These are phyloP conservation scores for Yamadazyma membranifaciens DNA, from an alignment of 1,139 yeast genomes.

Conservation along the genomic window DNA sequence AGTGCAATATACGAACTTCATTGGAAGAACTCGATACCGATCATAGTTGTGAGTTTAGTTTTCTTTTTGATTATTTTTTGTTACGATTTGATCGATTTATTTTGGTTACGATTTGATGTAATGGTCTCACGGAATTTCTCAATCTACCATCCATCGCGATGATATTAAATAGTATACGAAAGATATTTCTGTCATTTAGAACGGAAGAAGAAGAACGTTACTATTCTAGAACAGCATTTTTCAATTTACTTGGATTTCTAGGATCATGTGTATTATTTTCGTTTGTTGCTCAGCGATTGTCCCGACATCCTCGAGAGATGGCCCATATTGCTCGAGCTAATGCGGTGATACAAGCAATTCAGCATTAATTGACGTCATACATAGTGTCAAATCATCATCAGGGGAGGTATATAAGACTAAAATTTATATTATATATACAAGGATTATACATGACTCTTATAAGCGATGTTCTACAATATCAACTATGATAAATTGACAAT, in stretches of 20 bases:
- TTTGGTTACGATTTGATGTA: too few relatives aligned
- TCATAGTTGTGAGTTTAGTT: conserved; percentile 56
- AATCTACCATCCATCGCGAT: conserved; percentile 20
- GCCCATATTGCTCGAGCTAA: conserved; percentile 33
- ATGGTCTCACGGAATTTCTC: neutral
- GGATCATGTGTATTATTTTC: conserved; percentile 81
- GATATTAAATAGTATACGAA: conserved; percentile 66
- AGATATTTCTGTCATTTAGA: conserved; percentile 78
- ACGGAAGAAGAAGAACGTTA: conserved; percentile 82
- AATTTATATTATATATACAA: conserved; percentile 5
- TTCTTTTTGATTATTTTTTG: conserved; percentile 8
- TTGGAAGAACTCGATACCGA: conserved; percentile 75
- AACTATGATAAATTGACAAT: too few relatives aligned
- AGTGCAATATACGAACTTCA: conserved; percentile 75
- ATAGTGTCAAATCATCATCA: too few relatives aligned
- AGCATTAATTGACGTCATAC: conserved; percentile 13
- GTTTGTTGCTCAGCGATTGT: conserved; percentile 68
- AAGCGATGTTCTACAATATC: conserved; percentile 2
- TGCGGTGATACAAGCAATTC: conserved; percentile 25
- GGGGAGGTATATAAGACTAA: too few relatives aligned
- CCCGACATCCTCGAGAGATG: conserved; percentile 37
- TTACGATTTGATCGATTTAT: too few relatives aligned
- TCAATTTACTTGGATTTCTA: conserved; percentile 74
- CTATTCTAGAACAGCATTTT: conserved; percentile 78
- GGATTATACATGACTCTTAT: neutral